Conservation (phyloP, 179 eudicot species). For the Sideroxylon spinosum region DNA sequence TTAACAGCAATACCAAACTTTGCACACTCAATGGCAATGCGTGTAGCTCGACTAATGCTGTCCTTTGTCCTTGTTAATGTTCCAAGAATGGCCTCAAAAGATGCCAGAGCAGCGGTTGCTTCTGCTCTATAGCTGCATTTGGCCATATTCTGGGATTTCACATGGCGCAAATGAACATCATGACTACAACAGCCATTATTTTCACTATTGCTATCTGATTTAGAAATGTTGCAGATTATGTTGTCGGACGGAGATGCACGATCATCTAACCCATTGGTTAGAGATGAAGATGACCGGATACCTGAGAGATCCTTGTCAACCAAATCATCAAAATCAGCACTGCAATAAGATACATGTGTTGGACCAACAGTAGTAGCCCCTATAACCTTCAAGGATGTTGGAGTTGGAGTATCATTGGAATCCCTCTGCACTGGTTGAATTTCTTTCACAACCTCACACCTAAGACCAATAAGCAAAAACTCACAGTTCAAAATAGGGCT, state of each 20-base stretch:
- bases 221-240: conserved; percentile 25
- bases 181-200: conserved; percentile 35
- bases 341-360: conserved; percentile 29
- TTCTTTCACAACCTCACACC: conserved; percentile 42
- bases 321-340: conserved; percentile 38
- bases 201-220: conserved; percentile 30
- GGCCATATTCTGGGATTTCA: conserved; percentile 32
- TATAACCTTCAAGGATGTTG: conserved; percentile 26
- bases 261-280: conserved; percentile 36
- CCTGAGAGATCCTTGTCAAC: conserved; percentile 37
- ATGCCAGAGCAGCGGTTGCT: conserved; percentile 56
- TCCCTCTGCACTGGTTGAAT: conserved; percentile 20
- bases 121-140: conserved; percentile 58
- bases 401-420: conserved; percentile 24
- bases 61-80: conserved; percentile 82
- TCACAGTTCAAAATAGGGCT: not conserved
- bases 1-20: conserved; percentile 73
- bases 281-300: conserved; percentile 29
- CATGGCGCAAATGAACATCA: conserved; percentile 24
- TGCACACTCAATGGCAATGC: conserved; percentile 86
- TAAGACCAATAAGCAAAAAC: conserved; percentile 19
- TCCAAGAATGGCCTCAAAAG: conserved; percentile 59
- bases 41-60: conserved; percentile 83
- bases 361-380: conserved; percentile 25
- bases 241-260: conserved; percentile 35